These are phyloP conservation scores for Punica granatum DNA, from an alignment of 345 rosid genomes.

Conservation along the genomic window DNA sequence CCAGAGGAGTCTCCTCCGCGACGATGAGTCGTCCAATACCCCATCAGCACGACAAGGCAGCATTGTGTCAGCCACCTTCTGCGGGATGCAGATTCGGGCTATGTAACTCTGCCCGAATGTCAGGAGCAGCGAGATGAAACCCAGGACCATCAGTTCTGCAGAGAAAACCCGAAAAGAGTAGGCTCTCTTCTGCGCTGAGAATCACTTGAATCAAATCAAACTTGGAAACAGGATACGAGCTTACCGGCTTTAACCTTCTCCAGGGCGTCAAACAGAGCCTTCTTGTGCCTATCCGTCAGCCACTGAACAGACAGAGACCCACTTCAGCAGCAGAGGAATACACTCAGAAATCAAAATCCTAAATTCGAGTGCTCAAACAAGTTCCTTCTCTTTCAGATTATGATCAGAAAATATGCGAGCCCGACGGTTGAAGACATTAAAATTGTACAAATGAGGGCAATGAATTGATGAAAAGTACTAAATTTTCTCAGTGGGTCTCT, in stretches of 20 bases:
- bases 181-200: not conserved
- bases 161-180: not conserved
- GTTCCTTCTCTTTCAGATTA: too few relatives aligned
- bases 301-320: slow-evolving; percentile 29
- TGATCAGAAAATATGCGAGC: not conserved
- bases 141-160: slow-evolving; percentile 90
- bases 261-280: slow-evolving; percentile 72
- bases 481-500: not conserved
- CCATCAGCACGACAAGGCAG: slow-evolving; percentile 48
- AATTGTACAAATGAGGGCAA: not conserved
- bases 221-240: not conserved
- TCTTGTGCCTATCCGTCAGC: slow-evolving; percentile 74
- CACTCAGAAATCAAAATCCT: too few relatives aligned
- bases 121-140: slow-evolving; percentile 83
- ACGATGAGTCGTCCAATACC: slow-evolving; percentile 7
- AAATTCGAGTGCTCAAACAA: too few relatives aligned
- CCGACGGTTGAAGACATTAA: not conserved
- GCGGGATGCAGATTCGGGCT: slow-evolving; percentile 55
- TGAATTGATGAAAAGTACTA: not conserved
- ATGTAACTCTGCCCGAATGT: slow-evolving; percentile 67
- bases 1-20: slow-evolving; percentile 55
- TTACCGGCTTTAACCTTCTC: slow-evolving; percentile 86
- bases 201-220: not conserved
- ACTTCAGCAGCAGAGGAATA: not conserved
- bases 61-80: slow-evolving; percentile 47